Conservation (phyloP, 1,139 yeast species). For the Lodderomyces jiufengensis region DNA sequence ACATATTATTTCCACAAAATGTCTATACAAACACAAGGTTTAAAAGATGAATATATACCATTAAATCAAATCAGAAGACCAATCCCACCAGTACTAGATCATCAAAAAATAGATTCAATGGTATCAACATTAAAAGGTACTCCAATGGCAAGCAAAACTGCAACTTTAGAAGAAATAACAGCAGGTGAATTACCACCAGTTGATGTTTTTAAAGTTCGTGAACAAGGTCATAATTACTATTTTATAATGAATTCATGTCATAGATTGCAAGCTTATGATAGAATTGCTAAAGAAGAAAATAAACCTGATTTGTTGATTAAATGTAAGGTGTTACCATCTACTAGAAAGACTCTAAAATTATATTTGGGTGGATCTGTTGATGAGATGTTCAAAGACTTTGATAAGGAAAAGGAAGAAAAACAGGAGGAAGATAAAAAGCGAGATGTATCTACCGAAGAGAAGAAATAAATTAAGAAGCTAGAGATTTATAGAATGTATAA, state of each 20-base stretch:
- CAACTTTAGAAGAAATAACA: conserved; percentile 49
- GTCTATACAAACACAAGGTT: conserved; percentile 37
- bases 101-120: conserved; percentile 73
- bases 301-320: conserved; percentile 49
- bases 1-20: too few relatives aligned
- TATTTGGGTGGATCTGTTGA: conserved; percentile 69
- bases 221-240: conserved; percentile 56
- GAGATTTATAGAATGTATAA: too few relatives aligned
- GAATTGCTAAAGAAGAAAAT: conserved; percentile 20
- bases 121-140: conserved; percentile 63
- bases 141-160: conserved; percentile 64
- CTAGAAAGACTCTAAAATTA: conserved; percentile 55
- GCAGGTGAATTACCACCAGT: conserved; percentile 74
- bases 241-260: conserved; percentile 90
- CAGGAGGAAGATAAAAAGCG: not conserved
- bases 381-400: conserved; percentile 38
- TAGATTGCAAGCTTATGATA: conserved; percentile 74
- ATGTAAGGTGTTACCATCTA: conserved; percentile 65
- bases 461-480: too few relatives aligned
- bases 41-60: conserved; percentile 57
- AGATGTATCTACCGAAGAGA: too few relatives aligned
- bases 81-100: conserved; percentile 77
- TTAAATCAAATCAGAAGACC: conserved; percentile 68
- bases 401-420: conserved; percentile 2
- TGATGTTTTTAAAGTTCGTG: conserved; percentile 67